Evolutionary conservation across 2,329 filamentous ascomycete genomes (phyloP), one percentile per base, ranked within the genome.

Genomic region (Arthrobotrys megalospora): DNA sequence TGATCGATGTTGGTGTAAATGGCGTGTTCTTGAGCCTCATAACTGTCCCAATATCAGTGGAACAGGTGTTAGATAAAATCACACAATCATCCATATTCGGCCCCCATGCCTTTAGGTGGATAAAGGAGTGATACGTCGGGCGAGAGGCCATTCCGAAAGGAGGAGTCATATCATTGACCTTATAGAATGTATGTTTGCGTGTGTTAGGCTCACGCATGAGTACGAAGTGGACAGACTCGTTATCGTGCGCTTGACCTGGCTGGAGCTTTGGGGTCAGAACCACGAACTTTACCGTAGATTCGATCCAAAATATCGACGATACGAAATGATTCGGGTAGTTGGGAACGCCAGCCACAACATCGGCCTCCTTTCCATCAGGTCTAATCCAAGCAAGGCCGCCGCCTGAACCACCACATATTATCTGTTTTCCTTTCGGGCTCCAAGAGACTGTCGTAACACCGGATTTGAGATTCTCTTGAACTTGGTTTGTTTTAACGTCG

Each of bases 391-490:
- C 88, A 65, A 92, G 90, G 11, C 90, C 91, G 73, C 96, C 96
- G 84, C 97, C 90, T 6, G 88, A 90, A 81, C 96, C 87, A 14
- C 96, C 96, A 80, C 93, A 94, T 52, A 97, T 91, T 50, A 99
- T 87, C 83, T 98, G 95, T 84, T 97, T 99, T 55, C 96, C 96
- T 83, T 91, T 93, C 78, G 90, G 91, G 84, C 96, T 99, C 96
- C 96, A 99, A 70, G 92, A 91, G 5, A 93, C 88, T 82, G 92
- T 96, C 83, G 91, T 94, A 32, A 97, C 94, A 58, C 92, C 91
- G 32, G 88, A 87, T 82, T 91, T 93, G 80, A 97, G 86, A 0
- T 91, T 86, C 82, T 86, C 80, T 82, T 91, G 91, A 76, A 99
- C 84, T 83, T 97, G 93, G 6, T 93, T 92, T 84, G 99, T 90